Evolutionary conservation across 2,329 filamentous ascomycete genomes (phyloP), one percentile per base, ranked within the genome.

Genomic region (Microsporum ferrugineum): DNA sequence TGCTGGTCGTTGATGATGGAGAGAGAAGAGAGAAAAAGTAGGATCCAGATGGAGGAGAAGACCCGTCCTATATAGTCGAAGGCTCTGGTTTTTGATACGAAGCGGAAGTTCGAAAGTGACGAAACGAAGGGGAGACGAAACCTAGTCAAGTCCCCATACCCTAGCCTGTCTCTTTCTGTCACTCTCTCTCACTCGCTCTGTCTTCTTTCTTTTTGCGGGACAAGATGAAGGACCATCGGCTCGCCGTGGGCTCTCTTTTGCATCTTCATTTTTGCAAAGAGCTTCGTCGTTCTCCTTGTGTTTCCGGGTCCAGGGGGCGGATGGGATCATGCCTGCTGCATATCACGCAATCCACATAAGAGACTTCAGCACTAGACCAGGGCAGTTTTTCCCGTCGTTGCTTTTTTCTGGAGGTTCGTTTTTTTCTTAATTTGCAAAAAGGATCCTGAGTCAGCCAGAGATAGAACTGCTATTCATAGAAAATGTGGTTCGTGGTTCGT

Each of bases 271-370:
- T 34, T 53, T 41, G 10, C 27, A 23, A 8, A 23, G 23, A 47
- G n/a, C 23, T 47, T 10, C 17, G 17, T 23, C 17, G 17, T 23
- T 23, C 43, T 53, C 49, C 49, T 53, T 53, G 49, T 23, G 27
- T 53, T 53, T 53, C 49, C 49, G 49, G 49, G 49, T 12, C 49
- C 17, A 23, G 47, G 57, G 57, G 57, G 41, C 41, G 39, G 65
- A 69, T 72, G 65, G 65, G 63, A 65, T 71, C 66, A 71, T 69
- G 65, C 56, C 59, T 62, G 59, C 59, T 60, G 65, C 63, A 69
- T 71, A 75, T 72, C 73, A 75, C 73, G 73, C 73, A 71, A 75
- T 75, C 49, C 49, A 53, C 49, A 53, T 33, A 33, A 53, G 14
- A 53, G 49, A 17, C 49, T 53, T 51, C 10, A 5, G 29, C 49